Evolutionary conservation across 2,329 filamentous ascomycete species (phyloP), one percentile per base, ranked within the genome.

Genomic region (Curvularia sp.): DNA sequence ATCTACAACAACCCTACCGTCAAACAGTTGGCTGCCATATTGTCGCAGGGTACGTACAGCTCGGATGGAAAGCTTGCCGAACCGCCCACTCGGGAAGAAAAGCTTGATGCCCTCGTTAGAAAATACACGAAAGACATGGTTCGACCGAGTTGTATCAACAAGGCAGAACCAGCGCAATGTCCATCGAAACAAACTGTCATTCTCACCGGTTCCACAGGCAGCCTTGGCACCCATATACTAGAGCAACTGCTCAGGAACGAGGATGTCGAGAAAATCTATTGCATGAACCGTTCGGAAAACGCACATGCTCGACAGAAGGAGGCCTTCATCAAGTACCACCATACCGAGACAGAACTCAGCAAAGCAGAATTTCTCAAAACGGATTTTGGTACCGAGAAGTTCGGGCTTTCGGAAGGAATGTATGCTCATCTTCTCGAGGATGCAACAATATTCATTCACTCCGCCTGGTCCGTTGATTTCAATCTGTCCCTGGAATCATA

Each of bases 391-490:
- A 12, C 53, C 5, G 52, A 56, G 0, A 54, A 76, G n/a, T 74
- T 83, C 5, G 81, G 81, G 7, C 72, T 83, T 0, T 47, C 66
- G 52, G 57, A 34, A 45, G 51, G 3, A 60, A 73, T 46, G 1
- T 67, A 65, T 54, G 25, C 57, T 27, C 21, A 19, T 0, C 49
- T 73, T 5, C 55, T 53, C 3, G 45, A 48, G 1, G 63, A 53
- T 0, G 67, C 83, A 1, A 78, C 78, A 0, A 68, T 67, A 9
- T 76, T 85, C 25, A 81, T 86, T 28, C 82, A 85, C 72, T 78
- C 77, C 60, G 82, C 83, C 0, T 85, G 83, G 83, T 72, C 80
- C 1, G 83, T 86, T 27, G 84, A 86, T 69, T 86, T 86, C 74
- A 85, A 64, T 9, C 39, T 66, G 1, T 61, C 64, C 1, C 55